A percentile compares a stretch with the other conserved stretches of the same genome.
Conservation (phyloP, 441 rosid species). For the Pelargonium australe region DNA sequence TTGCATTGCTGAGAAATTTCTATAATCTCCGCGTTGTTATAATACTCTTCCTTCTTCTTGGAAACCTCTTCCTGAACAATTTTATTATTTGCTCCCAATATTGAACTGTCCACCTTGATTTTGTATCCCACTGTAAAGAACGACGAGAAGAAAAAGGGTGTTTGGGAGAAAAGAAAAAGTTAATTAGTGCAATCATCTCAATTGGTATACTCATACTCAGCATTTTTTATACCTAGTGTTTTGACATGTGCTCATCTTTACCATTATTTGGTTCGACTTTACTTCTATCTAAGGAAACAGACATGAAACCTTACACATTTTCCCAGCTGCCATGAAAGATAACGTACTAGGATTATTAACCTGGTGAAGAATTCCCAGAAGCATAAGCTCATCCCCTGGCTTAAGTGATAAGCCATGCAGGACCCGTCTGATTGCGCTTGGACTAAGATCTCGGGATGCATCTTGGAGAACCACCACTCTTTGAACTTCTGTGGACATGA, state of each 20-base stretch:
- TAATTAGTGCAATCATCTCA: background rate
- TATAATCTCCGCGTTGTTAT: conserved; percentile 27
- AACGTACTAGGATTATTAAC: conserved; percentile 21
- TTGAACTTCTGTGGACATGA: conserved; percentile 31
- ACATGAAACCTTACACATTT: conserved; percentile 20
- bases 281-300: background rate
- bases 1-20: conserved; percentile 30
- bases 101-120: conserved; percentile 37
- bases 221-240: background rate
- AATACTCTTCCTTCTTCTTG: conserved; percentile 36
- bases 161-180: background rate
- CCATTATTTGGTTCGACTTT: no score
- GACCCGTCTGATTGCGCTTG: conserved; percentile 31
- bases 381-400: conserved; percentile 39
- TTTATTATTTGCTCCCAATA: conserved; percentile 38
- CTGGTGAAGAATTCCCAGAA: conserved; percentile 32
- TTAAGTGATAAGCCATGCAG: conserved; percentile 34
- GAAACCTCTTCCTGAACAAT: conserved; percentile 33
- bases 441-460: conserved; percentile 35
- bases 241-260: background rate
- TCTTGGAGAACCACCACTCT: conserved; percentile 58
- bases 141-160: background rate
- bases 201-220: no score
- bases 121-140: conserved; percentile 44
- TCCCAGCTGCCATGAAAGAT: conserved; percentile 32